Percentiles rank a stretch among this genome's conserved stretches.
Conservation (phyloP, 495 filamentous ascomycete species). For the Podospora pseudopauciseta region DNA sequence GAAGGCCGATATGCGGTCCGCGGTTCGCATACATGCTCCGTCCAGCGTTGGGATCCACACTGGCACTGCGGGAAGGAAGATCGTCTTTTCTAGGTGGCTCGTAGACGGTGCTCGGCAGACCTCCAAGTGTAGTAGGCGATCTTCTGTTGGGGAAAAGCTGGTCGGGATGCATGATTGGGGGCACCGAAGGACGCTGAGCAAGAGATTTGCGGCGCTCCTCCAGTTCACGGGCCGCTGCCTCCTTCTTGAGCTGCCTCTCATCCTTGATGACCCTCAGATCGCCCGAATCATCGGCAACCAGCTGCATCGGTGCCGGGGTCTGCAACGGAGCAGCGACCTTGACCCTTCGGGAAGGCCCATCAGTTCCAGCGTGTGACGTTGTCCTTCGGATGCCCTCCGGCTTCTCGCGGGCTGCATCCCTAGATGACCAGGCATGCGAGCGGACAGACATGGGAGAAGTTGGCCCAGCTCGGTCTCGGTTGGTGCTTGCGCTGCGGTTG, state of each 20-base stretch:
- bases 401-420: constrained; percentile 44
- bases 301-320: constrained; percentile 34
- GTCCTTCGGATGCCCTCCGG: constrained; percentile 49
- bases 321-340: constrained; percentile 23
- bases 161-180: constrained; percentile 76
- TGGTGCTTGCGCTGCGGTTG: constrained; percentile 54
- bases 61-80: constrained; percentile 45
- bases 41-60: constrained; percentile 39
- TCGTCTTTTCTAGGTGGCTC: constrained; percentile 36
- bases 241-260: constrained; percentile 60
- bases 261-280: constrained; percentile 47
- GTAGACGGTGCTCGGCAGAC: constrained; percentile 33
- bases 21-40: constrained; percentile 47
- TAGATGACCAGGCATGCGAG: constrained; percentile 15
- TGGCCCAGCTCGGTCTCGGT: constrained; percentile 16
- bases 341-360: constrained; percentile 13
- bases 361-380: constrained; percentile 24
- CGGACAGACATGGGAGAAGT: constrained; percentile 27
- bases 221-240: constrained; percentile 77
- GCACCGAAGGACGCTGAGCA: constrained; percentile 71
- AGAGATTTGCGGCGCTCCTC: constrained; percentile 83
- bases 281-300: constrained; percentile 30
- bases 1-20: constrained; percentile 61
- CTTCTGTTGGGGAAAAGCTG: constrained; percentile 42
- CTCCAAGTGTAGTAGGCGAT: constrained; percentile 19